These are phyloP conservation scores for Colletotrichum kahawae DNA, from an alignment of 2,329 filamentous ascomycete species.

Conservation along the genomic window DNA sequence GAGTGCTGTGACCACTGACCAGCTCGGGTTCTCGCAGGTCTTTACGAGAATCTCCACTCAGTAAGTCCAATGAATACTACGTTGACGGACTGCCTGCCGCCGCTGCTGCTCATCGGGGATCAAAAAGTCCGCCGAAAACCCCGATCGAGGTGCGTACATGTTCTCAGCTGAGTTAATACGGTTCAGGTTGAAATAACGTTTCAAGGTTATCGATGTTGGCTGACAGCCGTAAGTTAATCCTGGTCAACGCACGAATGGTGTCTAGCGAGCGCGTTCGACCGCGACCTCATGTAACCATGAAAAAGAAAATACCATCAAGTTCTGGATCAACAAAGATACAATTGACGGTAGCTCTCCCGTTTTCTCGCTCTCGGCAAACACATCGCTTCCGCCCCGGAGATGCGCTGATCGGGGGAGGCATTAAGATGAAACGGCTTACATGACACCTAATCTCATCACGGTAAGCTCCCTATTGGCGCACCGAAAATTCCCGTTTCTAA, in stretches of 20 bases:
- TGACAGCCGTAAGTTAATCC: background rate
- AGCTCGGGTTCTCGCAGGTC: background rate
- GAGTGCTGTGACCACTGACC: background rate
- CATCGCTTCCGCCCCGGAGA: background rate
- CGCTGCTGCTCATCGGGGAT: background rate
- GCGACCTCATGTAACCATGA: background rate
- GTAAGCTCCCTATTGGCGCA: background rate
- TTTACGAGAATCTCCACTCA: background rate
- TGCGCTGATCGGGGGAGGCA: background rate
- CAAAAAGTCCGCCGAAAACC: background rate
- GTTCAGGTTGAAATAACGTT: background rate
- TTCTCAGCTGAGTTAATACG: accelerated
- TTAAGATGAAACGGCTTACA: background rate
- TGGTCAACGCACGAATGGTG: background rate
- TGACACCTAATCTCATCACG: background rate
- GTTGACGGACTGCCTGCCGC: background rate
- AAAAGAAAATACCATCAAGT: background rate
- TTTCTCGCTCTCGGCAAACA: background rate
- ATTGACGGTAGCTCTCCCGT: background rate
- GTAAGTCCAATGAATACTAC: background rate
- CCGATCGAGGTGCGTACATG: background rate
- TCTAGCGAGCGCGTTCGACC: background rate
- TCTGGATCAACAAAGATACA: background rate
- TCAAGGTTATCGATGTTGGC: background rate
- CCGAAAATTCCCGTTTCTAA: background rate